A percentile compares a stretch with the other conserved stretches of the same genome.
Evolutionary conservation across 1,284 basidiomycete genomes (phyloP).

Genomic region (Fomitopsis pinicola): DNA sequence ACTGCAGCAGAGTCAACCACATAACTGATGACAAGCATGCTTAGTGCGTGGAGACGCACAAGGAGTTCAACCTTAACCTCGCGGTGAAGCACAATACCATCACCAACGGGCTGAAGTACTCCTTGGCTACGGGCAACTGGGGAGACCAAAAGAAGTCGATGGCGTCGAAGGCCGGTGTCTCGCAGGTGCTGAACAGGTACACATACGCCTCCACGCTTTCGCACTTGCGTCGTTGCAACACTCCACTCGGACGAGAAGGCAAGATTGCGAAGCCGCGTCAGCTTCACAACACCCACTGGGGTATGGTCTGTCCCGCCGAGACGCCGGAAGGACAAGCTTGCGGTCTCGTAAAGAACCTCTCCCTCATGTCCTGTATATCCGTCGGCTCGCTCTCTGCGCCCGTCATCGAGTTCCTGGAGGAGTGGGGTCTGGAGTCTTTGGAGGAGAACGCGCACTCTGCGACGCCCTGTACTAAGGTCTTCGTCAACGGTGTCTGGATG

Average conservation of each 20-base stretch:
- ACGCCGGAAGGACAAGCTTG: conserved; percentile 99
- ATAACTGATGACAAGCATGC: not conserved
- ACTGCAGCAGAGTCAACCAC: too few species aligned
- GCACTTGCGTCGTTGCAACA: conserved; percentile 97
- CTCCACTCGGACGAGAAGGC: conserved; percentile 95
- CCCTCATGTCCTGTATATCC: conserved; percentile 97
- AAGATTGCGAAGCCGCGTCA: conserved; percentile 99
- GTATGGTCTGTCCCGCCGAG: conserved; percentile 99
- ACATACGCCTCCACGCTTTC: conserved; percentile 98
- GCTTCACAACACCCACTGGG: conserved; percentile 99
- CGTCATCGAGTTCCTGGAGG: conserved; percentile 97
- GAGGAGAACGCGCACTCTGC: conserved; percentile 87
- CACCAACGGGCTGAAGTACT: conserved; percentile 98
- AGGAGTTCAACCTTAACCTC: conserved; percentile 89
- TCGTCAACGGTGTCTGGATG: conserved; percentile 99
- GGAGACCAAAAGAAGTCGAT: conserved; percentile 98
- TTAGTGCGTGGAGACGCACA: conserved; percentile 95
- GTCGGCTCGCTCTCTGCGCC: conserved; percentile 96
- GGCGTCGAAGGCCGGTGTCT: conserved; percentile 97
- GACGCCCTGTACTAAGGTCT: conserved; percentile 90
- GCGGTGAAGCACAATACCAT: conserved; percentile 97
- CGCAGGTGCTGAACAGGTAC: conserved; percentile 97
- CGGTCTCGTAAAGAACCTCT: conserved; percentile 97
- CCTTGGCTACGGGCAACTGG: conserved; percentile 99
- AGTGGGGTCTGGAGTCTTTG: conserved; percentile 93